Evolutionary conservation across 208 protist species (phyloP), one percentile per base, ranked within the genome.

Genomic region (Trypanosoma grayi): DNA sequence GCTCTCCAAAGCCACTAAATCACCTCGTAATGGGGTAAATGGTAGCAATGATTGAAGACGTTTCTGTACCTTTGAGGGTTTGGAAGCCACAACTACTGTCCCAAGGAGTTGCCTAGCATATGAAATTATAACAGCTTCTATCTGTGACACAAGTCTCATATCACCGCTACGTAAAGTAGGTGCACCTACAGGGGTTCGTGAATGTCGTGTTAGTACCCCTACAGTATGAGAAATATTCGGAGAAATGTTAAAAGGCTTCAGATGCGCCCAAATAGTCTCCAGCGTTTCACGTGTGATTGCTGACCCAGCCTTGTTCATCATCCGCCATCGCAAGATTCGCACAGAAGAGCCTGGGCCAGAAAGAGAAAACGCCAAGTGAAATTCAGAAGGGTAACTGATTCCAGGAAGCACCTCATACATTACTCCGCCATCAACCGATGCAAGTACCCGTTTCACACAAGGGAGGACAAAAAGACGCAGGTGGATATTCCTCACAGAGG

Each of bases 91-190:
- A 43, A 71, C 65, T 27, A 77, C 70, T 63, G 77, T 82, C 36
- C 86, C 82, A 4, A 94, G 63, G 25, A 94, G 73, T 48, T 92
- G 66, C 20, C 84, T 71, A 22, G 88, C 81, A 70, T 89, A 94
- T 31, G 50, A 79, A 24, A 92, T 76, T 45, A 94, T 85, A n/a
- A 85, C 73, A 16, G 69, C 68, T 43, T 81, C 76, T 70, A 92
- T 84, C 53, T 92, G 83, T 60, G 80, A 83, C 27, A 82, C 70
- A 10, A 75, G 39, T 33, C 48, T 43, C 11, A 45, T n/a, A 48
- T 57, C 61, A 30, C 4, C 27, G 27, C 44, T 59, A 60, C 68
- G 45, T 22, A 43, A 43, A 18, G 48, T 33, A 14, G 16, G 18
- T 52, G 20, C 20, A 41, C 36, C 50, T 9, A 36, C 13, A n/a